Base-by-base conservation (phyloP, 495 filamentous ascomycete genomes). In the Parmelia sp. region DNA sequence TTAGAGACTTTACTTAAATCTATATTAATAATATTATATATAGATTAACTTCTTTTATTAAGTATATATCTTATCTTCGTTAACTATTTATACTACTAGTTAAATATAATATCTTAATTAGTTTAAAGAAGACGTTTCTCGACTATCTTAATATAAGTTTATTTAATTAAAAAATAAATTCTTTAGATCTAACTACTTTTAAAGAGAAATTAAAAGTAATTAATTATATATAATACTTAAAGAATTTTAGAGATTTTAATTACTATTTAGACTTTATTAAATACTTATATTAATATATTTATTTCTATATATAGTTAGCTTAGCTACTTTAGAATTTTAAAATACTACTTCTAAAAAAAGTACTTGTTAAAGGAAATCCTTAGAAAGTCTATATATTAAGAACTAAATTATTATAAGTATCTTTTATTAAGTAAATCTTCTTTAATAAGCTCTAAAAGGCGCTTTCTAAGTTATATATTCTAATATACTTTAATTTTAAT, bases 21-120 rank as follows among this genome's bases (percentile, higher is more conserved):
- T 66, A 66, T 23, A 62, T 68, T 42, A 37, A 68, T 37, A 25
- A 68, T 58, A 61, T 68, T 33, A 23, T 61, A 36, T 55, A 19
- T 42, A 23, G 10, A 12, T 31, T 5, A 1, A 61, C 57, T 15
- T 5, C 19, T 3, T 68, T 68, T 25, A 33, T 33, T 0, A 8
- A 66, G 21, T 21, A 67, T 31, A 3, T 63, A 0, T 19, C n/a
- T 14, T 10, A 67, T 44, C 23, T 63, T 0, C 1, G 25, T 3
- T 6, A 29, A 6, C 12, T 67, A 12, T 67, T 64, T 23, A 15
- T 15, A 4, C 29, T 64, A 2, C 40, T 67, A 15, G 36, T 37
- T 6, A 31, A 59, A 33, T 53, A 27, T 51, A 60, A 64, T 17
- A 39, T 64, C 6, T 40, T 15, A 3, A 56, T 67, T 65, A 57